Evolutionary conservation across 495 filamentous ascomycete species (phyloP).

Genomic region (Thozetella sp.): DNA sequence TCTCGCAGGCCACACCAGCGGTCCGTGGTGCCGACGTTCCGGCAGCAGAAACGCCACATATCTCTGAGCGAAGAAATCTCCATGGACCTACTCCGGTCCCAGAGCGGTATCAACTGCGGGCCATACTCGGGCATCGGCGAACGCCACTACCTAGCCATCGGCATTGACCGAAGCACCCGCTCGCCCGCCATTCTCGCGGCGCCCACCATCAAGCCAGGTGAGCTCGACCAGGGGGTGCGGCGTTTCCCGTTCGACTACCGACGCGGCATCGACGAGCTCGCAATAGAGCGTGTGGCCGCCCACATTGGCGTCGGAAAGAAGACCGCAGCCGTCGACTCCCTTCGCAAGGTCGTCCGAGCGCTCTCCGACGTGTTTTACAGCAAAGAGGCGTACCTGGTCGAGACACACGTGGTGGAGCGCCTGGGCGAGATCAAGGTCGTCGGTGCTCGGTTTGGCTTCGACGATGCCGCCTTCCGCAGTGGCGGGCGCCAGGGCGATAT

Average conservation of each 20-base stretch:
- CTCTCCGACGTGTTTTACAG: conserved; percentile 64
- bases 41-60: conserved; percentile 56
- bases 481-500: conserved; percentile 65
- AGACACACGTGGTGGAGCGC: conserved; percentile 43
- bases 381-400: conserved; percentile 68
- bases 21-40: not conserved
- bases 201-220: conserved; percentile 37
- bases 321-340: conserved; percentile 21
- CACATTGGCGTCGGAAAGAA: conserved; percentile 20
- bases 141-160: conserved; percentile 56
- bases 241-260: conserved; percentile 67
- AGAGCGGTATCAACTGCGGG: conserved; percentile 49
- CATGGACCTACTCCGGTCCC: conserved; percentile 55
- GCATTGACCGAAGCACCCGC: conserved; percentile 63
- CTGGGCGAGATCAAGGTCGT: conserved; percentile 48
- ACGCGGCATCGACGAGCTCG: conserved; percentile 45
- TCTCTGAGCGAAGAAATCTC: conserved; percentile 61
- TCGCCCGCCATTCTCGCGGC: conserved; percentile 72
- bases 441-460: conserved; percentile 63
- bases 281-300: conserved; percentile 41
- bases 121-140: conserved; percentile 33
- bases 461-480: conserved; percentile 76
- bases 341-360: conserved; percentile 51
- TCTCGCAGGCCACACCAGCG: conserved; percentile 12
- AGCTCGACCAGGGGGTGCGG: conserved; percentile 31